phyloP scores from a whole-genome alignment of 2,329 filamentous ascomycete species.

The Neocatenulostroma microsporum region DNA sequence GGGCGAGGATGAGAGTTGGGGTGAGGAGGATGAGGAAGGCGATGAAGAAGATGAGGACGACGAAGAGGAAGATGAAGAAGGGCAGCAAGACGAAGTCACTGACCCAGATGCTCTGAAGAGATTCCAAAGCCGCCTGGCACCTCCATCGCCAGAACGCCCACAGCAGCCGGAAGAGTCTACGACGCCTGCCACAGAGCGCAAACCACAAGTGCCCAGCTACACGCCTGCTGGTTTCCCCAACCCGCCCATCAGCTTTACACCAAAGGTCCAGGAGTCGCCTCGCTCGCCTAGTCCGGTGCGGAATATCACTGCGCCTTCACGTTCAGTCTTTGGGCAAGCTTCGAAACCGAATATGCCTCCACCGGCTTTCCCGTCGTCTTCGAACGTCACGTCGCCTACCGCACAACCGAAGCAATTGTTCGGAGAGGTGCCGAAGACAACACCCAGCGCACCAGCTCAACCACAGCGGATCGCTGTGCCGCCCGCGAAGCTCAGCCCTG shows the following conservation, averaged over 20 bases:
- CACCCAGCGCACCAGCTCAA: slow-evolving; percentile 15
- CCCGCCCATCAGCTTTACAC: slow-evolving; percentile 51
- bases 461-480: slow-evolving; percentile 25
- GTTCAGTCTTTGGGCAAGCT: too few species aligned
- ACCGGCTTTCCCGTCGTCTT: too few species aligned
- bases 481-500: slow-evolving; percentile 23
- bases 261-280: slow-evolving; percentile 37
- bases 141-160: slow-evolving; percentile 15
- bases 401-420: too few species aligned
- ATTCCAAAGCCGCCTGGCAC: slow-evolving; percentile 20
- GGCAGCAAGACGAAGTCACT: slow-evolving; percentile 37
- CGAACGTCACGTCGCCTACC: too few species aligned
- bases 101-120: slow-evolving; percentile 17
- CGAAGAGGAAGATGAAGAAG: slow-evolving; percentile 41
- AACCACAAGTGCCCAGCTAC: slow-evolving; percentile 17
- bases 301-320: slow-evolving; percentile 41
- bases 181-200: slow-evolving; percentile 20
- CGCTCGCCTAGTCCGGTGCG: slow-evolving; percentile 67
- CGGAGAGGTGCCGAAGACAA: too few species aligned
- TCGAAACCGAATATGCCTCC: too few species aligned
- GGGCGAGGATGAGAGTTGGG: slow-evolving; percentile 25
- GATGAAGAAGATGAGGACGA: slow-evolving; percentile 30
- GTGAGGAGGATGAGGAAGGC: slow-evolving; percentile 28
- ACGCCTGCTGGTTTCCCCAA: slow-evolving; percentile 33
- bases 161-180: slow-evolving; percentile 15